phyloP scores from a whole-genome alignment of 768 basidiomycete genomes.

The Panellus pusillus region DNA sequence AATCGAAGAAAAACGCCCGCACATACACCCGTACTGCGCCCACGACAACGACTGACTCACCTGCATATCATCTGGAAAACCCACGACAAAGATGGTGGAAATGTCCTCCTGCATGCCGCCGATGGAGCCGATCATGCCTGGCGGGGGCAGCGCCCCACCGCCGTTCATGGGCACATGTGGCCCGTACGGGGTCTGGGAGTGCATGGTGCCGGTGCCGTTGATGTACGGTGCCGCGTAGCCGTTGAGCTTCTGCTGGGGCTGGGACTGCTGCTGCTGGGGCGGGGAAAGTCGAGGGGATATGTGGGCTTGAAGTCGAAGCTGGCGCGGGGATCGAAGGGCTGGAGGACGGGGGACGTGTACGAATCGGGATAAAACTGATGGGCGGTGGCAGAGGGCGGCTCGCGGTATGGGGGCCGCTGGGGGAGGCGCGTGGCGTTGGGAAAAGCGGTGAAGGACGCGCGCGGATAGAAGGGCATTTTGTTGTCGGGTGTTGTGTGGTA shows the following conservation, averaged over 20 bases:
- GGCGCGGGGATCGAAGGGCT: conserved; percentile 30
- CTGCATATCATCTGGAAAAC: conserved; percentile 99
- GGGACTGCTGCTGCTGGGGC: conserved; percentile 28
- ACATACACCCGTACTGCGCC: too few relatives aligned
- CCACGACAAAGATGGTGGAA: conserved; percentile 96
- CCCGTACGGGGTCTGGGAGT: conserved; percentile 77
- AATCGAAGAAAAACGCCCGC: too few relatives aligned
- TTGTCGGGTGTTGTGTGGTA: conserved; percentile 46
- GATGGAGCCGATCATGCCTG: conserved; percentile 26
- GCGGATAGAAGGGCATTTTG: conserved; percentile 34
- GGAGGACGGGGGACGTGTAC: conserved; percentile 20
- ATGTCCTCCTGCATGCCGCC: conserved; percentile 73
- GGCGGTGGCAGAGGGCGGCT: conserved; percentile 20
- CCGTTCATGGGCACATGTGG: conserved; percentile 56
- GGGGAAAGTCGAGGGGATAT: conserved; percentile 25
- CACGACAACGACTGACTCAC: conserved; percentile 44
- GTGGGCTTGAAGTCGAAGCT: conserved; percentile 38
- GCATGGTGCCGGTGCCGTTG: conserved; percentile 45
- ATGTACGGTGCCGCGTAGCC: conserved; percentile 32
- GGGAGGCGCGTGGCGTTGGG: conserved; percentile 13
- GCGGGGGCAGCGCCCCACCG: conserved; percentile 27
- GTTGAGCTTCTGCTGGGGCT: conserved; percentile 33
- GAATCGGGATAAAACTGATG: conserved; percentile 15
- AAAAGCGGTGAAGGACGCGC: conserved; percentile 33
- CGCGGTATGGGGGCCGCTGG: conserved; percentile 23